These are phyloP conservation scores for Podaxis sp. DNA, from an alignment of 768 basidiomycete genomes.

Conservation along the genomic window DNA sequence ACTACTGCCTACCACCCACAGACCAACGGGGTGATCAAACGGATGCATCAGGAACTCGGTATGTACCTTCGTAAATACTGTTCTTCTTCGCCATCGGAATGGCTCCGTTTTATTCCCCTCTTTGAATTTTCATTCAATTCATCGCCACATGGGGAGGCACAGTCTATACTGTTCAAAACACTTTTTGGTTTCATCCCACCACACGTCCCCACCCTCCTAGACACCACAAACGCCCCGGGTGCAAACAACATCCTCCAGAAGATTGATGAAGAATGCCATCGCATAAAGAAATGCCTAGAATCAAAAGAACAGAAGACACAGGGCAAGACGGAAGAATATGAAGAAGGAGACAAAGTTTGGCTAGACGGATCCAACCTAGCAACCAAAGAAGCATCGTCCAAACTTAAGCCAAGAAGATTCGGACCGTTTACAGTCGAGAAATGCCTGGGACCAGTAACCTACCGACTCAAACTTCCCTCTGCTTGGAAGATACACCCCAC, in stretches of 20 bases:
- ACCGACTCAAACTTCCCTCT: constrained; percentile 15
- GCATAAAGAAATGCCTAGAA: too few relatives aligned
- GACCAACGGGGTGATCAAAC: not conserved
- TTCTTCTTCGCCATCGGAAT: not conserved
- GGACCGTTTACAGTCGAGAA: constrained; percentile 21
- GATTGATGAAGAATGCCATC: too few relatives aligned
- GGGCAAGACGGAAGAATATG: too few relatives aligned
- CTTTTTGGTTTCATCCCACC: not conserved
- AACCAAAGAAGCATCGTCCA: not conserved
- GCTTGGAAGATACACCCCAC: constrained; percentile 19
- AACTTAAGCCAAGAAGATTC: constrained; percentile 15
- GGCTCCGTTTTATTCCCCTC: not conserved
- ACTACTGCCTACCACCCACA: not conserved
- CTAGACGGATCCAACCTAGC: not conserved
- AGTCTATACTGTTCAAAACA: not conserved
- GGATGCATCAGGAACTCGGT: not conserved
- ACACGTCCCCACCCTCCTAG: not conserved
- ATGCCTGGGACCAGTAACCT: constrained; percentile 20
- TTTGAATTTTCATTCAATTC: not conserved
- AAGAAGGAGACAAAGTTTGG: too few relatives aligned
- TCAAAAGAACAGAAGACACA: not conserved
- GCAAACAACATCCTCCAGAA: too few relatives aligned
- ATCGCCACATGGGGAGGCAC: not conserved
- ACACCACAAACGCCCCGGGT: not conserved
- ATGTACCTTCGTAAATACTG: not conserved